Percentiles rank a stretch among this genome's conserved stretches.
Conservation (phyloP, 495 filamentous ascomycete genomes). For the Neurospora sp. region DNA sequence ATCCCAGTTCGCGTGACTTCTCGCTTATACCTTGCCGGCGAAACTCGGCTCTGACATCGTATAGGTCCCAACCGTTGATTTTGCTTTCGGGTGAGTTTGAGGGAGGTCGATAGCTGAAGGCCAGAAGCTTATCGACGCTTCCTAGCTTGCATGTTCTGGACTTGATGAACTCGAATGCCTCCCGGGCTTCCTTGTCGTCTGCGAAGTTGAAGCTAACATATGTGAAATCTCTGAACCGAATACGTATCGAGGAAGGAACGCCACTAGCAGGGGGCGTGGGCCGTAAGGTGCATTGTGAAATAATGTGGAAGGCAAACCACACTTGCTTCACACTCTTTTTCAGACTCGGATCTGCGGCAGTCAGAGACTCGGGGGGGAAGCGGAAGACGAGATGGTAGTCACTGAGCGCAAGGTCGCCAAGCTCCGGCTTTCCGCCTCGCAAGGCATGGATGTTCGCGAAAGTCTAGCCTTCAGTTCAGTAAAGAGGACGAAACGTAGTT, state of each 20-base stretch:
- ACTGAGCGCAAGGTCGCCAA: constrained; percentile 35
- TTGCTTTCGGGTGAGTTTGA: constrained; percentile 53
- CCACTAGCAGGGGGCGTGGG: constrained; percentile 61
- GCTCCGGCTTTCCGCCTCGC: constrained; percentile 29
- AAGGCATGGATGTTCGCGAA: constrained; percentile 36
- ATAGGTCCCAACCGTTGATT: constrained; percentile 78
- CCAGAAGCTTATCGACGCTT: constrained; percentile 81
- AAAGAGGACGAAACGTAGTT: constrained; percentile 5
- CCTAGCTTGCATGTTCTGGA: constrained; percentile 73
- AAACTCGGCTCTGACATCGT: constrained; percentile 75
- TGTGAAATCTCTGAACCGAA: constrained; percentile 86
- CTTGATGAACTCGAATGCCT: constrained; percentile 85
- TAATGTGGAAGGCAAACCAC: constrained; percentile 92
- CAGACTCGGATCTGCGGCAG: constrained; percentile 16
- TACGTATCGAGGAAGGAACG: constrained; percentile 69
- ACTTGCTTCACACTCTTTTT: constrained; percentile 54
- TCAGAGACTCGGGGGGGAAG: constrained; percentile 21
- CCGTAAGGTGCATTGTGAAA: constrained; percentile 62
- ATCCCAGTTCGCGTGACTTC: constrained; percentile 64
- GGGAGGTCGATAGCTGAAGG: constrained; percentile 73
- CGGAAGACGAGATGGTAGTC: constrained; percentile 32
- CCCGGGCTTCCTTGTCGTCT: constrained; percentile 61
- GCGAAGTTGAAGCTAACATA: constrained; percentile 86
- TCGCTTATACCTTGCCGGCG: constrained; percentile 67
- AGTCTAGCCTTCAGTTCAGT: constrained; percentile 14